Percentiles rank a stretch among this genome's conserved stretches.
phyloP scores from a whole-genome alignment of 805 yeast species.

The Monosporozyma yasuniensis region DNA sequence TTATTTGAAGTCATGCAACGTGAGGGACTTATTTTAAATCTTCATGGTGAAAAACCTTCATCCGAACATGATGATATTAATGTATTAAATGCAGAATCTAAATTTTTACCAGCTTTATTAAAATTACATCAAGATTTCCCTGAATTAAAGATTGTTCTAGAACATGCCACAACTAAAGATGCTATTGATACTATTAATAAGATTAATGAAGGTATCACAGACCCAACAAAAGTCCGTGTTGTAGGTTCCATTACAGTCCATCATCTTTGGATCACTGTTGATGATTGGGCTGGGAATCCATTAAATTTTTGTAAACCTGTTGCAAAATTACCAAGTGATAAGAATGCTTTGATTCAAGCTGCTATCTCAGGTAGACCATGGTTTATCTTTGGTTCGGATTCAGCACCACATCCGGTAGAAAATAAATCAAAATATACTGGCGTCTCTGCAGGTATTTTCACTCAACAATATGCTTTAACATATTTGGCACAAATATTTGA shows the following conservation, averaged over 20 bases:
- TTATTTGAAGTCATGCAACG: constrained; percentile 82
- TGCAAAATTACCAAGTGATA: constrained; percentile 84
- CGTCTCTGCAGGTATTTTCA: constrained; percentile 97
- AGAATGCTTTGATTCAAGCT: constrained; percentile 70
- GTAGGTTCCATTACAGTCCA: constrained; percentile 96
- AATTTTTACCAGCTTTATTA: constrained; percentile 78
- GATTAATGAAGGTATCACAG: constrained; percentile 42
- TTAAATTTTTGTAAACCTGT: constrained; percentile 96
- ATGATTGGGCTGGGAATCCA: constrained; percentile 95
- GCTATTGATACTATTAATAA: constrained; percentile 71
- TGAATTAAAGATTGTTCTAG: constrained; percentile 72
- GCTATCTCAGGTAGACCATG: constrained; percentile 87
- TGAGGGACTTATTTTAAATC: constrained; percentile 65
- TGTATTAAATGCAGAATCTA: constrained; percentile 88
- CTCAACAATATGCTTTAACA: constrained; percentile 74
- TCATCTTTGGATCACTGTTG: constrained; percentile 80
- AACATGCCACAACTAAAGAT: constrained; percentile 88
- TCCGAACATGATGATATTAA: constrained; percentile 58
- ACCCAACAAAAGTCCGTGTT: constrained; percentile 42
- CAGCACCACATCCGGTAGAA: constrained; percentile 90
- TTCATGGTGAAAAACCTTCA: constrained; percentile 94
- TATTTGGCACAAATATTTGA: constrained; percentile 87
- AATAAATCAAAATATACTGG: constrained; percentile 69
- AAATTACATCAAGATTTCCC: constrained; percentile 81
- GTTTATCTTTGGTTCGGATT: constrained; percentile 94